phyloP scores from a whole-genome alignment of 495 filamentous ascomycete species.

The Durotheca rogersii region DNA sequence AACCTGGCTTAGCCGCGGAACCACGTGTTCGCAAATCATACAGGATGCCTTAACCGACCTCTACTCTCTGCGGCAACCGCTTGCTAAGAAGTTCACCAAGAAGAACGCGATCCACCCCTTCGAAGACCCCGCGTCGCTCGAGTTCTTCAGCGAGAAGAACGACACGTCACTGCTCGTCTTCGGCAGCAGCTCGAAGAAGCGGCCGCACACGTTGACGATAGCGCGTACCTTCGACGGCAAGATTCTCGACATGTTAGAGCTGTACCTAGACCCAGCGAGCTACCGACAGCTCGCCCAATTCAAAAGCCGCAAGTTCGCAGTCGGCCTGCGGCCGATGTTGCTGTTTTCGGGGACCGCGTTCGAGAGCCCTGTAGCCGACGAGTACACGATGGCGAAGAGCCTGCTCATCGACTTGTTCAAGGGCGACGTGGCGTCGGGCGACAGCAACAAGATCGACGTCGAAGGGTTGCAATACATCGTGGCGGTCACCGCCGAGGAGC shows the following conservation, averaged over 20 bases:
- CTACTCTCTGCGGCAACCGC: conserved; percentile 73
- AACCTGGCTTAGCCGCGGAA: conserved; percentile 55
- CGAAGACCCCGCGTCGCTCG: conserved; percentile 79
- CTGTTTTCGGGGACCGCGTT: conserved; percentile 82
- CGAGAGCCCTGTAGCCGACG: conserved; percentile 70
- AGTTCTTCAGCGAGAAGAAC: conserved; percentile 95
- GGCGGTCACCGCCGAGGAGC: conserved; percentile 75
- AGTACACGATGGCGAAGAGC: conserved; percentile 80
- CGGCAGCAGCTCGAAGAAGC: conserved; percentile 84
- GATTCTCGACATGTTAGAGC: conserved; percentile 90
- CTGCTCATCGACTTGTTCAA: conserved; percentile 90
- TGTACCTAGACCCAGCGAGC: conserved; percentile 68
- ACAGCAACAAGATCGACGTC: conserved; percentile 78
- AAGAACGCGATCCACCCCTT: conserved; percentile 94
- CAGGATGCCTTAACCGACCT: conserved; percentile 82
- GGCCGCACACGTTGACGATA: conserved; percentile 85
- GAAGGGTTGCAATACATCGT: conserved; percentile 91
- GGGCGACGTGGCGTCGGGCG: conserved; percentile 54
- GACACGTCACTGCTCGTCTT: conserved; percentile 78
- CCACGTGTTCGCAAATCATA: conserved; percentile 72
- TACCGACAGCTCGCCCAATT: conserved; percentile 71
- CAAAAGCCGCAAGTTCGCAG: conserved; percentile 75
- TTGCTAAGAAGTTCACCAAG: conserved; percentile 86
- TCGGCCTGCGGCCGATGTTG: conserved; percentile 85
- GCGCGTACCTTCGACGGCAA: conserved; percentile 77